Conservation (phyloP, 2,329 filamentous ascomycete species). For the Phyllosticta citrichinensis region DNA sequence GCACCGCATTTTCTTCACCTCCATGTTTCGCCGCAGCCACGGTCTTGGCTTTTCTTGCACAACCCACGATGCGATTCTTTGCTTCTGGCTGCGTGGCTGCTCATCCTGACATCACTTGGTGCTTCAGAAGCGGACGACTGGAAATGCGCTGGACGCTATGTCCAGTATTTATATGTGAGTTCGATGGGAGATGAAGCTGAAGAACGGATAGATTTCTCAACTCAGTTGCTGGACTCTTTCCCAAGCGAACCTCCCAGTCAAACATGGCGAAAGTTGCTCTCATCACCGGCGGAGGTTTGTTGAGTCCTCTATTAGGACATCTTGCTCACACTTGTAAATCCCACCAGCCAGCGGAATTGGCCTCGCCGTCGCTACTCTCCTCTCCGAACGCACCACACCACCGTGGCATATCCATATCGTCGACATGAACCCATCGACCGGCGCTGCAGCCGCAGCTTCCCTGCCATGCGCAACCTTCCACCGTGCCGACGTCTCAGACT, state of each 20-base stretch:
- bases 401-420: conserved; percentile 32
- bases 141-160: background rate
- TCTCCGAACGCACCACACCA: conserved; percentile 23
- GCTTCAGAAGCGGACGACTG: background rate
- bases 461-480: conserved; percentile 28
- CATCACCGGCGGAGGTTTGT: background rate
- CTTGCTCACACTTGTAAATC: background rate
- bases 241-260: background rate
- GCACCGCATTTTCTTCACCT: background rate
- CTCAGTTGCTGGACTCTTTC: background rate
- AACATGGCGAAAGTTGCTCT: background rate
- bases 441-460: conserved; percentile 20
- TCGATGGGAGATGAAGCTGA: background rate
- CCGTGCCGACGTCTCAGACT: conserved; percentile 29
- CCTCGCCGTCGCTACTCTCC: conserved; percentile 31
- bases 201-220: background rate
- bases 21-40: background rate
- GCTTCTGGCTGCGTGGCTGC: no score
- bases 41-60: background rate
- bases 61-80: no score
- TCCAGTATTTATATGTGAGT: background rate
- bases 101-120: background rate
- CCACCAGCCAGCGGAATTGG: conserved; percentile 34
- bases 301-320: background rate
- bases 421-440: conserved; percentile 29